Conservation (phyloP, 2,329 filamentous ascomycete species). For the Leptographium procerum region DNA sequence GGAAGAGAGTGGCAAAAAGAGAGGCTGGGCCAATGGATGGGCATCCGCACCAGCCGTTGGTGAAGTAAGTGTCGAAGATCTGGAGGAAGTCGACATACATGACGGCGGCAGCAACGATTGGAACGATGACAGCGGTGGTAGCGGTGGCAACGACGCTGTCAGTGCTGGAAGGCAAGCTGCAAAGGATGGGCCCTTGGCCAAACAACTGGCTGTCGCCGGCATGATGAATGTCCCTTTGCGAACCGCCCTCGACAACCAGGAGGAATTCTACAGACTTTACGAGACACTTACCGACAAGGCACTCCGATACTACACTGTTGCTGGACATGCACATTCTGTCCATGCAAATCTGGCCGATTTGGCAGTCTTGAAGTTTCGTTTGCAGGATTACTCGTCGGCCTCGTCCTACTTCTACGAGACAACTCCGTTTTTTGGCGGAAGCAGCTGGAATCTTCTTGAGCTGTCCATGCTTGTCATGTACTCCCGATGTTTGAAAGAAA, state of each 20-base stretch:
- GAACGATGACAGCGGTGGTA: slow-evolving; percentile 9
- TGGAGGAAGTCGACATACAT: slow-evolving; percentile 48
- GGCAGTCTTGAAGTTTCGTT: slow-evolving; percentile 69
- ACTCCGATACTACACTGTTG: slow-evolving; percentile 70
- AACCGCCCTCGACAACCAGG: slow-evolving; percentile 47
- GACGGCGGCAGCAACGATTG: slow-evolving; percentile 21
- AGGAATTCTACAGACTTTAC: slow-evolving; percentile 55
- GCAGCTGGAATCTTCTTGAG: slow-evolving; percentile 70
- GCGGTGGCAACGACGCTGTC: slow-evolving; percentile 10
- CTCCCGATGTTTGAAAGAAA: slow-evolving; percentile 65
- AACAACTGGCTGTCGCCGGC: slow-evolving; percentile 26
- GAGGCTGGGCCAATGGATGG: slow-evolving; percentile 72
- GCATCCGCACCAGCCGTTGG: slow-evolving; percentile 41
- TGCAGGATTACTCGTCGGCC: slow-evolving; percentile 62
- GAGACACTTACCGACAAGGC: slow-evolving; percentile 76
- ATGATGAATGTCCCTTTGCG: slow-evolving; percentile 46
- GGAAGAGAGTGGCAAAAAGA: slow-evolving; percentile 58
- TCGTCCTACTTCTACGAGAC: slow-evolving; percentile 68
- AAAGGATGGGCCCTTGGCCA: background rate
- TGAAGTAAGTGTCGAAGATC: slow-evolving; percentile 26
- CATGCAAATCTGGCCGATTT: slow-evolving; percentile 74
- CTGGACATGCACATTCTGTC: slow-evolving; percentile 65
- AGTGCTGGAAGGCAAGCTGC: background rate
- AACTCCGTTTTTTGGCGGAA: slow-evolving; percentile 66
- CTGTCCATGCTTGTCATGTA: slow-evolving; percentile 80